These are phyloP conservation scores for Abelmoschus esculentus DNA, from an alignment of 345 rosid species.

Conservation along the genomic window DNA sequence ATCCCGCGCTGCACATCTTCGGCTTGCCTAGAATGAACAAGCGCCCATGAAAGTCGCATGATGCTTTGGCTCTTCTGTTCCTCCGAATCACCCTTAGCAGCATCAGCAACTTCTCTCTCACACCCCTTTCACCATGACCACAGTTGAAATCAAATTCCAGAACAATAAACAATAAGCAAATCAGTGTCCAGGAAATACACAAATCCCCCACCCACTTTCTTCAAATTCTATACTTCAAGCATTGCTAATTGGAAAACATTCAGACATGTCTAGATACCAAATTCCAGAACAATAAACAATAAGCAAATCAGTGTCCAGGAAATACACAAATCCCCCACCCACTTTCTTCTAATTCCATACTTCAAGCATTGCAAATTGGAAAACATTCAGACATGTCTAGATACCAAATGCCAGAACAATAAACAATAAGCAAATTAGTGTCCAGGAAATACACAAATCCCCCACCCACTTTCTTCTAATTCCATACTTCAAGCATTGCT, in stretches of 20 bases:
- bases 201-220: neutral
- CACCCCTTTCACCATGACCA: slow-evolving; percentile 45
- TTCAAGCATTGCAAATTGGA: neutral
- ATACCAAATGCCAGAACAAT: no score
- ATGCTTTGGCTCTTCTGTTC: slow-evolving; percentile 51
- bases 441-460: no score
- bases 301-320: neutral
- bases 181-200: neutral
- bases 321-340: neutral
- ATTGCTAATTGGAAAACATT: neutral
- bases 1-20: slow-evolving; percentile 77
- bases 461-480: no score
- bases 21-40: slow-evolving; percentile 64
- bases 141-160: neutral
- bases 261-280: neutral
- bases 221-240: neutral
- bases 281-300: neutral
- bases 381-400: neutral
- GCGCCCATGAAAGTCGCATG: slow-evolving; percentile 86
- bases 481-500: no score
- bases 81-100: slow-evolving; percentile 42
- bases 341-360: neutral
- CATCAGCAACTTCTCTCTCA: slow-evolving; percentile 67
- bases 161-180: neutral
- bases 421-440: no score